A percentile compares a stretch with the other conserved stretches of the same genome.
Evolutionary conservation across 2,329 filamentous ascomycete species (phyloP).

Genomic region (Penicillium sp.): DNA sequence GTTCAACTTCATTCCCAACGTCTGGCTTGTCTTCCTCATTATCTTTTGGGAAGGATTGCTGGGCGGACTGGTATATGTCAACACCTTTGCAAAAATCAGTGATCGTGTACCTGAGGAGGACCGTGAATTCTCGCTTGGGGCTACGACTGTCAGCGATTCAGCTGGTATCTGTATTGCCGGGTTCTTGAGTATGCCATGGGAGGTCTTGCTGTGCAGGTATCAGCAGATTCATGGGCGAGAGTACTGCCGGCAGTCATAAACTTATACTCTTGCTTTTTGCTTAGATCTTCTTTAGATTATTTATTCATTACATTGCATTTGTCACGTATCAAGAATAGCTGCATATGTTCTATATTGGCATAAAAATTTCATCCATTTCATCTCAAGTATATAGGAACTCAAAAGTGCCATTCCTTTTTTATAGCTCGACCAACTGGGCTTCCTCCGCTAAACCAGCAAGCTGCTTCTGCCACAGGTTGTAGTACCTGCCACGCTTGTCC

Average conservation of each 20-base stretch:
- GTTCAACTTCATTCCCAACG: constrained; percentile 73
- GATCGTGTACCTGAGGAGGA: constrained; percentile 72
- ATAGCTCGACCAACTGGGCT: too few species aligned
- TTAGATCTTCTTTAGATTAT: too few species aligned
- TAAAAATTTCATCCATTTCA: too few species aligned
- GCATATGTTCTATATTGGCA: too few species aligned
- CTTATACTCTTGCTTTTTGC: too few species aligned
- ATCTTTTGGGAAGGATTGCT: constrained; percentile 93
- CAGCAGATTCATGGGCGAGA: constrained; percentile 76
- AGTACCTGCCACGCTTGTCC: too few species aligned
- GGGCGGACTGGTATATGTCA: constrained; percentile 89
- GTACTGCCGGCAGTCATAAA: constrained; percentile 57
- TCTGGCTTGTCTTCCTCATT: constrained; percentile 79
- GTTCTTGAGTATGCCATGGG: constrained; percentile 75
- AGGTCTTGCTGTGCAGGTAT: constrained; percentile 75
- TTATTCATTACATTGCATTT: too few species aligned
- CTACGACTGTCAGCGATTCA: constrained; percentile 87
- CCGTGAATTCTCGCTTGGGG: constrained; percentile 84
- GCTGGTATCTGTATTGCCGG: constrained; percentile 85
- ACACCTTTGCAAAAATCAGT: constrained; percentile 90
- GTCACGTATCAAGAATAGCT: too few species aligned
- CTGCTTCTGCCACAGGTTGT: too few species aligned
- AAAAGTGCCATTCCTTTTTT: too few species aligned
- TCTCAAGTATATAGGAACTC: too few species aligned
- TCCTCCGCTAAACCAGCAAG: too few species aligned